Percentiles rank a stretch among this genome's conserved stretches.
These are phyloP conservation scores for Lyophyllum decastes DNA, from an alignment of 768 basidiomycete species.

Conservation along the genomic window DNA sequence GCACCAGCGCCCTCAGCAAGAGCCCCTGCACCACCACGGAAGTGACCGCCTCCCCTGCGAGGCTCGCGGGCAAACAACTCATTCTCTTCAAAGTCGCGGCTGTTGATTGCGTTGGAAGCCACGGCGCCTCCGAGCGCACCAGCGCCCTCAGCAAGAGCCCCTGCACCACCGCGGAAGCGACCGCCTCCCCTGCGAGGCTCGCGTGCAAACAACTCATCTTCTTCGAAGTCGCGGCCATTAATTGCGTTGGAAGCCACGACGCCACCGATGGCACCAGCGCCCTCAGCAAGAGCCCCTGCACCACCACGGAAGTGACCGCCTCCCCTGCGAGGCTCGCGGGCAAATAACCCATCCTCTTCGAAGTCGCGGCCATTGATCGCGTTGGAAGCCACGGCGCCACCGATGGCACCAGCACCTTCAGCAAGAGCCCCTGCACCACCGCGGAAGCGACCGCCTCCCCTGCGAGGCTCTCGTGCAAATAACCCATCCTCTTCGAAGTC, in stretches of 20 bases:
- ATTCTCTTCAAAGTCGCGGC: slow-evolving; percentile 6
- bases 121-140: neutral
- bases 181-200: neutral
- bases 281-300: slow-evolving; percentile 3
- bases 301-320: neutral
- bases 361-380: neutral
- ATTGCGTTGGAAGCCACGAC: neutral
- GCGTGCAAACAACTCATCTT: neutral
- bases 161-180: neutral
- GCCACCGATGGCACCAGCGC: slow-evolving; percentile 5
- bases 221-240: neutral
- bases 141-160: neutral
- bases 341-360: neutral
- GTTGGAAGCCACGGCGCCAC: neutral
- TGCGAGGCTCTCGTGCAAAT: neutral
- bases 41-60: too few relatives aligned
- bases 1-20: too few relatives aligned
- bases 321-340: slow-evolving; percentile 2
- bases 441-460: neutral
- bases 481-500: neutral
- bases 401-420: neutral
- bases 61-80: neutral
- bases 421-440: neutral
- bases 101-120: neutral
- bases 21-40: too few relatives aligned